Percentiles rank a stretch among this genome's conserved stretches.
Conservation (phyloP, 495 filamentous ascomycete genomes). For the Aspergillus heteromorphus region DNA sequence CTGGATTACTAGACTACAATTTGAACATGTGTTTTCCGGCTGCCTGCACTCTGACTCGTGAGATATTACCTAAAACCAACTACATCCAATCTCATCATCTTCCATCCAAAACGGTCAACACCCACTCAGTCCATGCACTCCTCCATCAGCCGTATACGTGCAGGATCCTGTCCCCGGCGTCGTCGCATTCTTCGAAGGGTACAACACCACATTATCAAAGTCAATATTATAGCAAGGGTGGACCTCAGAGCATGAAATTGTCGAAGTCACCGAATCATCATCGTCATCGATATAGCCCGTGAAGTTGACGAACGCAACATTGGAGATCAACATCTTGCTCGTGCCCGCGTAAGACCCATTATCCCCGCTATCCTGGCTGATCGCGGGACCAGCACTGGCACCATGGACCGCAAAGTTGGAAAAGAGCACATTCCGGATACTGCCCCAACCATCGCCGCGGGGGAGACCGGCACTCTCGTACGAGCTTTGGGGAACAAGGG, state of each 20-base stretch:
- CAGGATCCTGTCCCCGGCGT: constrained; percentile 33
- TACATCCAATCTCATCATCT: too few relatives aligned
- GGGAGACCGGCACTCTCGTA: constrained; percentile 47
- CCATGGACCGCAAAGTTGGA: constrained; percentile 47
- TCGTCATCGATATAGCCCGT: constrained; percentile 29
- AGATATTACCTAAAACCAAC: too few relatives aligned
- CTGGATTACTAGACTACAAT: too few relatives aligned
- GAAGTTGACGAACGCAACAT: constrained; percentile 51
- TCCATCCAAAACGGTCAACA: constrained; percentile 11
- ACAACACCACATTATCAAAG: constrained; percentile 37
- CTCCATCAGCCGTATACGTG: constrained; percentile 31
- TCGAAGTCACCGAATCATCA: constrained; percentile 21
- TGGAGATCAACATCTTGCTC: constrained; percentile 43
- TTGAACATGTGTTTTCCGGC: too few relatives aligned
- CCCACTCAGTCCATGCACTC: constrained; percentile 30
- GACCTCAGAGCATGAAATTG: constrained; percentile 40
- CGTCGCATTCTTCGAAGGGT: constrained; percentile 24
- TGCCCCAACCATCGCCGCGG: constrained; percentile 49
- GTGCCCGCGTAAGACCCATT: constrained; percentile 48
- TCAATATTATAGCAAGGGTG: constrained; percentile 48
- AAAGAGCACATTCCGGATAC: constrained; percentile 47
- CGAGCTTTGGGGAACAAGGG: constrained; percentile 32
- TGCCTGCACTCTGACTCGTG: too few relatives aligned
- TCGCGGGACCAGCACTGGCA: constrained; percentile 32
- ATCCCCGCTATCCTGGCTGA: constrained; percentile 47